phyloP scores from a whole-genome alignment of 495 filamentous ascomycete genomes.

The Recurvomyces mirabilis region DNA sequence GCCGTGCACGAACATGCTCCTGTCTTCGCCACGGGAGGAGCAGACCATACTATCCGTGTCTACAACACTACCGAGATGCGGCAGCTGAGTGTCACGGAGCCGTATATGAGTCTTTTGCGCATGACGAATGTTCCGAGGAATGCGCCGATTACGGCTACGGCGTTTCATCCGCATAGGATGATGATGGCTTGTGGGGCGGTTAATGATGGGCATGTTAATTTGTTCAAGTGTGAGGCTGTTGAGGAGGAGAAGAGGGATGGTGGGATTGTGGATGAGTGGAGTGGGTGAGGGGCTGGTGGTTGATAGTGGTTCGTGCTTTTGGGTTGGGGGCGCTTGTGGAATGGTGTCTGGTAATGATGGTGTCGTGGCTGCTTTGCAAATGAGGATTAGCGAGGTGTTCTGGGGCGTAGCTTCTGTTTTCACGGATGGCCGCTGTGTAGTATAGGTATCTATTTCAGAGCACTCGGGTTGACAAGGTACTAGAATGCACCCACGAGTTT shows the following conservation, averaged over 20 bases:
- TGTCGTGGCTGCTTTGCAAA: background rate
- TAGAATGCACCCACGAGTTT: too few relatives aligned
- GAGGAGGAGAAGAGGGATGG: constrained; percentile 6
- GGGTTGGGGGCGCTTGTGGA: too few relatives aligned
- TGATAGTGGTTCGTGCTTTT: too few relatives aligned
- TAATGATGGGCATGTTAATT: constrained; percentile 60
- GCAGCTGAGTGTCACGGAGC: constrained; percentile 69
- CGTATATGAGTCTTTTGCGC: constrained; percentile 78
- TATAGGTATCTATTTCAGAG: too few relatives aligned
- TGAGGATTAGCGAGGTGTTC: constrained; percentile 4
- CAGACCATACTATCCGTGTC: constrained; percentile 75
- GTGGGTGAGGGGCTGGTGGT: constrained; percentile 2
- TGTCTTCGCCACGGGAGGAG: constrained; percentile 88
- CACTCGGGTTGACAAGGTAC: too few relatives aligned
- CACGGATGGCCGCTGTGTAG: too few relatives aligned
- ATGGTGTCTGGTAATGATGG: background rate
- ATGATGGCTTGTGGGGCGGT: constrained; percentile 73
- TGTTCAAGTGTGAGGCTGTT: constrained; percentile 49
- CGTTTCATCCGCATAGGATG: constrained; percentile 93
- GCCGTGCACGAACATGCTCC: constrained; percentile 95
- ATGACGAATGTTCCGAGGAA: constrained; percentile 36
- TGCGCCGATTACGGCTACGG: constrained; percentile 71
- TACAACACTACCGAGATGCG: constrained; percentile 63
- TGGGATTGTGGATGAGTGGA: constrained; percentile 14
- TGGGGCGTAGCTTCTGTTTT: too few relatives aligned